These are phyloP conservation scores for Colletotrichum siamense DNA, from an alignment of 2,329 filamentous ascomycete genomes.

Conservation along the genomic window DNA sequence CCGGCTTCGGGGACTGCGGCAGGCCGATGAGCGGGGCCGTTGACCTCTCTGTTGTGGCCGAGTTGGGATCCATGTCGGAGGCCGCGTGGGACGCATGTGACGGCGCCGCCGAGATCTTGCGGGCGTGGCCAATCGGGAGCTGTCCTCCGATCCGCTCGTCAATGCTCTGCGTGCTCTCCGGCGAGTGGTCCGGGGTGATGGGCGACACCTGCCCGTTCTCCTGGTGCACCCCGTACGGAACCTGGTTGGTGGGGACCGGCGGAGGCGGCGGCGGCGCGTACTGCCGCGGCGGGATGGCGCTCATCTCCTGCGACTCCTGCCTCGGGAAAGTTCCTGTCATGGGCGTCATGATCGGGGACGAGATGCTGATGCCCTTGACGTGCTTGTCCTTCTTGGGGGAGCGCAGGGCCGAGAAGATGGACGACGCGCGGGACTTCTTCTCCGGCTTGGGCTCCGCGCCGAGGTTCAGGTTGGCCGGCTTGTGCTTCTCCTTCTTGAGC, in stretches of 20 bases:
- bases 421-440: constrained; percentile 61
- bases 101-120: constrained; percentile 40
- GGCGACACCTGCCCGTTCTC: constrained; percentile 43
- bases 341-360: constrained; percentile 70
- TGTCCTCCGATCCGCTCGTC: constrained; percentile 59
- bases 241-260: constrained; percentile 56
- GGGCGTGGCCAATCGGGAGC: constrained; percentile 36
- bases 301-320: constrained; percentile 62
- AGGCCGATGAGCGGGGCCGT: constrained; percentile 58
- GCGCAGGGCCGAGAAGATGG: constrained; percentile 65
- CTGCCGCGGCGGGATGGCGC: constrained; percentile 60
- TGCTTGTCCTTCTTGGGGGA: constrained; percentile 63
- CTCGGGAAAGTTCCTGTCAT: constrained; percentile 64
- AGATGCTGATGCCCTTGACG: constrained; percentile 61
- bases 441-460: constrained; percentile 43
- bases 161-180: constrained; percentile 56
- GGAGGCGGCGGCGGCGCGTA: constrained; percentile 64
- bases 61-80: constrained; percentile 54
- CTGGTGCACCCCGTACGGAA: constrained; percentile 37
- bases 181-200: constrained; percentile 52
- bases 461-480: constrained; percentile 57
- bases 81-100: constrained; percentile 12
- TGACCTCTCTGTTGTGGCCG: constrained; percentile 57
- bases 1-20: constrained; percentile 48
- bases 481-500: constrained; percentile 51